Base-by-base conservation (phyloP, 164 flowering plant genomes). In the Cinnamomum micranthum region DNA sequence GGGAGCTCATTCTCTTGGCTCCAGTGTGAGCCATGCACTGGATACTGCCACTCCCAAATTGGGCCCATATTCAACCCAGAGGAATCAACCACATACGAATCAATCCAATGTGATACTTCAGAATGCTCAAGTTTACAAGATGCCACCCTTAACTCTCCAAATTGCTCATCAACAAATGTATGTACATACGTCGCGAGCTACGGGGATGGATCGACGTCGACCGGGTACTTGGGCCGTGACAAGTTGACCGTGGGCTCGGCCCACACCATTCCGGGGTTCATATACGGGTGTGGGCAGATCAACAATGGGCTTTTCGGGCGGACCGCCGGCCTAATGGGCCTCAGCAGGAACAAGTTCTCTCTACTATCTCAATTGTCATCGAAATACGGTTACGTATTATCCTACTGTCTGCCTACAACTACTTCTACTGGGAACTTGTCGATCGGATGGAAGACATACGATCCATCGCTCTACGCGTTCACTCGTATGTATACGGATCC, bases 1-100 rank as follows among this genome's bases (percentile, higher is more conserved):
- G 91, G 90, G 20, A 88, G 91, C 75, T 74, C 84, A 17, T 65
- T 87, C 67, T 75, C 82, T 3, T 88, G 91, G 91, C 73, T 86
- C 23, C 90, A 88, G 75, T 88, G 91, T 80, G 65, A 81, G 59
- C 90, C 91, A 2, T 88, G 88, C 55, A 4, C 23, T 11, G 27
- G 70, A 0, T 78, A 76, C 76, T 87, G 92, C 70, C 86, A 86
- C 71, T 7, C 65, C 23, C 90, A 87, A 41, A 71, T 50, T 9
- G 88, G 82, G 14, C 81, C 86, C 0, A 2, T 75, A 1, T 88
- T 79, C 75, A 69, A 84, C 50, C 88, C 88, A 3, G 31, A 77
- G 2, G 17, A 77, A 0, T 88, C 91, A 3, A 33, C 35, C 11
- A 79, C 91, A 0, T 82, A 83, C 80, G 72, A 58, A 20, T 9